phyloP scores from a whole-genome alignment of 1,284 basidiomycete species.

The Exsudoporus floridanus region DNA sequence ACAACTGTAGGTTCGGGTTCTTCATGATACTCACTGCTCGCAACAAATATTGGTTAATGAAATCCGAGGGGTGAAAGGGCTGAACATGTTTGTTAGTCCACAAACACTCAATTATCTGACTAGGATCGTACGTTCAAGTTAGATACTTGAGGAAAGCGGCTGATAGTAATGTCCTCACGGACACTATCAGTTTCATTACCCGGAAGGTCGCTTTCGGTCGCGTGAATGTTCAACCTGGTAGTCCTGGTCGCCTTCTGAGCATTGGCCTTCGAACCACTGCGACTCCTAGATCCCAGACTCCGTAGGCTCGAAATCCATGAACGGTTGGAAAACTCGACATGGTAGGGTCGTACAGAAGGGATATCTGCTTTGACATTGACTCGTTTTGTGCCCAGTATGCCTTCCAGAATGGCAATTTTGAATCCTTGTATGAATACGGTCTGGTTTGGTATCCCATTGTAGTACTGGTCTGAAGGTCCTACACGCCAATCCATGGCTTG shows the following conservation, averaged over 20 bases:
- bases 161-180: not conserved
- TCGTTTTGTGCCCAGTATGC: constrained; percentile 5
- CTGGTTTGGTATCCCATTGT: constrained; percentile 17
- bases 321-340: not conserved
- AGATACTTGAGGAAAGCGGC: constrained; percentile 8
- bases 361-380: constrained; percentile 6
- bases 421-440: constrained; percentile 22
- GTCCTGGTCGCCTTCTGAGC: not conserved
- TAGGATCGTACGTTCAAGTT: constrained; percentile 1
- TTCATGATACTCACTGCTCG: not conserved
- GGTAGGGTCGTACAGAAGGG: constrained; percentile 2
- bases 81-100: not conserved
- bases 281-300: not conserved
- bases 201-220: not conserved
- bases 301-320: not conserved
- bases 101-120: not conserved
- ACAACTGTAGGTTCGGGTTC: not conserved
- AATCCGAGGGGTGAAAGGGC: constrained; percentile 18
- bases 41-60: constrained; percentile 20
- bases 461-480: constrained; percentile 17
- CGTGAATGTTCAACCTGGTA: not conserved
- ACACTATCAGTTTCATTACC: not conserved
- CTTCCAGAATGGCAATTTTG: constrained; percentile 15
- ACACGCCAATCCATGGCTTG: constrained; percentile 14
- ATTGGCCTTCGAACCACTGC: not conserved